Base-by-base conservation (phyloP, 257 asterid genomes). In the Salvia rosmarinus region DNA sequence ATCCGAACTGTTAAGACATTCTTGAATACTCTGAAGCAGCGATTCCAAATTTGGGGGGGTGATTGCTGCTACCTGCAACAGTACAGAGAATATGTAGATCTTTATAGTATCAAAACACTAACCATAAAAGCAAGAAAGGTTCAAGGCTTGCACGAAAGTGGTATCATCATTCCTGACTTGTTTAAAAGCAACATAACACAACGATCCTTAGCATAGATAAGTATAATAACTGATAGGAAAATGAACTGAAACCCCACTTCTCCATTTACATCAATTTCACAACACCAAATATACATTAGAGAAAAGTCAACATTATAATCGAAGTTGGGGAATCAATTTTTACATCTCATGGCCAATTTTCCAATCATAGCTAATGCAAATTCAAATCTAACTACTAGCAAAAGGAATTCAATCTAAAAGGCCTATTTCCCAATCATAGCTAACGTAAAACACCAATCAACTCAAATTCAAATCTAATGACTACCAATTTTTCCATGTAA, bases 41-140 rank as follows among this genome's bases (percentile, higher is more conserved):
- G 95, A 57, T 64, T 90, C 98, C 79, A 95, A 57, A 77, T 82
- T 91, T 71, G 92, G 99, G 0, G 89, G 95, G 67, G 97, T 78
- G 37, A 95, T 78, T 62, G 98, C 98, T 79, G 98, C 98, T 43
- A 86, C 95, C 99, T 95, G 83, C 79, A 78, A 61, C 71, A 80
- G 20, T 21, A 56, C 34, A 52, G 46, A 54, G 28, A 65, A 51
- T 21, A 62, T 16, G 11, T 47, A 46, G 50, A 57, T 52, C 51
- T 56, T 54, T 12, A 52, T 23, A 52, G 28, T 54, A 65, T 46
- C 23, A 44, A 4, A 32, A 23, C 2, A 40, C 39, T 20, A 49
- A 25, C 30, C 7, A 56, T 25, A 19, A 34, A n/a, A 16, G 39
- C 32, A 20, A 56, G 60, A 43, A 64, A n/a, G 28, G 58, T 60